Evolutionary conservation across 257 asterid genomes (phyloP), one percentile per base, ranked within the genome.

Genomic region (Anisodus tanguticus): DNA sequence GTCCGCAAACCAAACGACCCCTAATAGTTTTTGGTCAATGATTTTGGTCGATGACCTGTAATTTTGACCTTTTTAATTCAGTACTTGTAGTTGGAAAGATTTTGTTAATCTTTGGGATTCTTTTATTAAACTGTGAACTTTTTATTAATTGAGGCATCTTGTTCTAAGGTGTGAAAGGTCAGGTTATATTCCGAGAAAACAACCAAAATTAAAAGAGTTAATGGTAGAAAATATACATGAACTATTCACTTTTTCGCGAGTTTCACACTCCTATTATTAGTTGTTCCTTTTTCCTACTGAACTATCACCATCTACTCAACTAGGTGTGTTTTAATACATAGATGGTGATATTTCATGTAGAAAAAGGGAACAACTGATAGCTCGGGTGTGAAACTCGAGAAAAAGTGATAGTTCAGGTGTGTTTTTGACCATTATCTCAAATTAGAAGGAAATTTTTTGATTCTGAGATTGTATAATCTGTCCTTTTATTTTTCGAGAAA

Each of bases 151-250:
- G 47, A 77, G 53, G 81, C 47, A 76, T 64, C 45, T 82, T 53
- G 47, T 49, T 82, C 37, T 49, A 19, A 19, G 41, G 62, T 74
- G 9, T 82, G 79, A 72, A 45, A 39, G 51, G 80, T 51, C 72
- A 22, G 49, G 19, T 15, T 81, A 49, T 49, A 41, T 81, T 62
- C 74, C 6, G 9, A 51, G 70, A 58, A 41, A 59, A 59, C 12
- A 63, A 49, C 12, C 26, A 59, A 66, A 2, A 6, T 8, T 43
- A 8, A 70, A 31, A 31, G 35, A 31, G 35, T 31, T 31, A 31
- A 31, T 31, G 35, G 35, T 31, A 1, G 1, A 31, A 31, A 31
- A 31, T 31, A 31, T 1, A 31, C 35, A 1, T 22, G 26, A 22
- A 22, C 26, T 22, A 22, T 22, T 22, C 26, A 22, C 26, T 22